Evolutionary conservation across 2,329 filamentous ascomycete genomes (phyloP).

Genomic region (Cyclaneusma minus): DNA sequence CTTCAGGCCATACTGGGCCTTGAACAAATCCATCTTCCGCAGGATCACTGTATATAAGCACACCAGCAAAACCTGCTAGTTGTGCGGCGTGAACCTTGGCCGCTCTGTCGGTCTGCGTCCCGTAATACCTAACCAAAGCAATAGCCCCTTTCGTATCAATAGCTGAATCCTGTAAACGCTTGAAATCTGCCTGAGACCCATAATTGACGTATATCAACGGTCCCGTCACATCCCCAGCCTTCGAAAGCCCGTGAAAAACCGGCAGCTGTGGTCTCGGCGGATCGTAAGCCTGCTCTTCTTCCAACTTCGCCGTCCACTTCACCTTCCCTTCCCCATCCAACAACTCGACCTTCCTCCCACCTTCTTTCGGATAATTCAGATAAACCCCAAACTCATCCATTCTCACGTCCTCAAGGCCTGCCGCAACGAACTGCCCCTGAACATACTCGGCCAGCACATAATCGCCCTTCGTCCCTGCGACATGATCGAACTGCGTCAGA

Average conservation of each 20-base stretch:
- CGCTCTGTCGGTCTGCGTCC: constrained; percentile 54
- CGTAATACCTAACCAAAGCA: constrained; percentile 68
- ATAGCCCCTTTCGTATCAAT: constrained; percentile 68
- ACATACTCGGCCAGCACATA: constrained; percentile 76
- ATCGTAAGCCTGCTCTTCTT: constrained; percentile 61
- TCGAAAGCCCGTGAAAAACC: constrained; percentile 80
- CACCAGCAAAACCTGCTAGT: constrained; percentile 69
- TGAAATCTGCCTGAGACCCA: constrained; percentile 72
- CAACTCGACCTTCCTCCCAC: constrained; percentile 69
- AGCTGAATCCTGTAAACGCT: constrained; percentile 51
- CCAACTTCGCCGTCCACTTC: constrained; percentile 65
- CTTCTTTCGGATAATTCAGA: constrained; percentile 72
- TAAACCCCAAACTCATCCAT: constrained; percentile 78
- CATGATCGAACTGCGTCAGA: constrained; percentile 71
- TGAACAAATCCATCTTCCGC: constrained; percentile 65
- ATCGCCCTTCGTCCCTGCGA: constrained; percentile 90
- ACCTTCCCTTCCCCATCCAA: constrained; percentile 49
- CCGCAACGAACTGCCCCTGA: constrained; percentile 56
- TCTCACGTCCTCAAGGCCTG: constrained; percentile 58
- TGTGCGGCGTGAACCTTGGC: constrained; percentile 87
- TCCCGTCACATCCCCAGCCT: constrained; percentile 70
- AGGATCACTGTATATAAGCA: constrained; percentile 86
- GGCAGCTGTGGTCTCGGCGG: constrained; percentile 51
- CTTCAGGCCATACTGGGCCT: constrained; percentile 60
- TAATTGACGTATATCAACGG: constrained; percentile 88